Conservation (phyloP, 2,329 filamentous ascomycete species). For the Calonectria montana region DNA sequence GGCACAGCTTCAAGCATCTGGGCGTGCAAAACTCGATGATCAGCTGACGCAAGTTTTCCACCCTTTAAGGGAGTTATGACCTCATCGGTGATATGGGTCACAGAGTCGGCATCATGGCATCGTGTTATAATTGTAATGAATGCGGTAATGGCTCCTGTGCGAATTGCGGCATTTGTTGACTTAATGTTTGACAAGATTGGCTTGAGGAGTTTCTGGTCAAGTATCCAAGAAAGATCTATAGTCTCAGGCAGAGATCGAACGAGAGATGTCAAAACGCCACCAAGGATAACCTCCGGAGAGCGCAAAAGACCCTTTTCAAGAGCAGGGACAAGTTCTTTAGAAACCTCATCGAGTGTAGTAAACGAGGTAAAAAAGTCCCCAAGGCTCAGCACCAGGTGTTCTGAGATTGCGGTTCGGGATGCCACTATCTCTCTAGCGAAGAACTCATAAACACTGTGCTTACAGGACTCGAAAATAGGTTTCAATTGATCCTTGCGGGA, state of each 20-base stretch:
- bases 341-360: constrained; percentile 78
- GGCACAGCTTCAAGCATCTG: constrained; percentile 79
- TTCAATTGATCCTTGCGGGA: constrained; percentile 75
- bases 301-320: constrained; percentile 91
- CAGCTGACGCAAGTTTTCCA: constrained; percentile 84
- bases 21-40: constrained; percentile 85
- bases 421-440: constrained; percentile 88
- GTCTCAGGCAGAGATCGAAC: constrained; percentile 74
- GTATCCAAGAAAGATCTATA: constrained; percentile 81
- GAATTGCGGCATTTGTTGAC: constrained; percentile 84
- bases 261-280: constrained; percentile 80
- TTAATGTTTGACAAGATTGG: constrained; percentile 91
- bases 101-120: constrained; percentile 65
- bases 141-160: constrained; percentile 78
- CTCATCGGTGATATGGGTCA: constrained; percentile 81
- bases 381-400: constrained; percentile 78
- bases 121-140: constrained; percentile 77
- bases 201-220: constrained; percentile 81
- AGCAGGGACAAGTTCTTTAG: constrained; percentile 79
- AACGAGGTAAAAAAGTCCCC: constrained; percentile 86
- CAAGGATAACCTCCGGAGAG: constrained; percentile 89
- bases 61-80: constrained; percentile 82
- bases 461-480: constrained; percentile 70
- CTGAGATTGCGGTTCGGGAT: constrained; percentile 77
- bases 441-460: constrained; percentile 81